A percentile compares a stretch with the other conserved stretches of the same genome.
phyloP scores from a whole-genome alignment of 1,139 yeast genomes.

The Candida frijolesensis region DNA sequence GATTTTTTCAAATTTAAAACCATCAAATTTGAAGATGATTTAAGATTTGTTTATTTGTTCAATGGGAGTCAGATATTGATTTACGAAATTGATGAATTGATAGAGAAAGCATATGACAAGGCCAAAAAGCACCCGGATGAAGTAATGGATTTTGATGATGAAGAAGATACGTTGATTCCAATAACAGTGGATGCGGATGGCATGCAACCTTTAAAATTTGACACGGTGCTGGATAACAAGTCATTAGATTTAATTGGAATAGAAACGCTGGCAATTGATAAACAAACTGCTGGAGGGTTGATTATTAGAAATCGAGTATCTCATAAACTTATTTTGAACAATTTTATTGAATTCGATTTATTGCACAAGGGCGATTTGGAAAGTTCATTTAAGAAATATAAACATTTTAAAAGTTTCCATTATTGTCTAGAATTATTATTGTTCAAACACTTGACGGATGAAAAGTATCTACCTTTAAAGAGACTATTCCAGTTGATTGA shows the following conservation, averaged over 20 bases:
- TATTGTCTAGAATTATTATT: slow-evolving; percentile 45
- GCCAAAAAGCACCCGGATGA: slow-evolving; percentile 18
- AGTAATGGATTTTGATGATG: slow-evolving; percentile 25
- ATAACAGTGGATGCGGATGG: slow-evolving; percentile 30
- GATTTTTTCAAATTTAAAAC: slow-evolving; percentile 35
- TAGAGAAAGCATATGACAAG: slow-evolving; percentile 27
- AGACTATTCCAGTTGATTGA: slow-evolving; percentile 34
- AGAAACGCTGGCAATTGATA: slow-evolving; percentile 28
- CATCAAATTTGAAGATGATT: slow-evolving; percentile 20
- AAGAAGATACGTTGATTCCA: slow-evolving; percentile 23
- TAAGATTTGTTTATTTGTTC: slow-evolving; percentile 29
- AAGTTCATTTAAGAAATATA: slow-evolving; percentile 27
- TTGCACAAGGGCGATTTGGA: slow-evolving; percentile 22
- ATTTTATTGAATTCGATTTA: slow-evolving; percentile 43
- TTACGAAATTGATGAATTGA: slow-evolving; percentile 33
- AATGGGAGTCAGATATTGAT: slow-evolving; percentile 32
- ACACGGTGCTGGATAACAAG: slow-evolving; percentile 12
- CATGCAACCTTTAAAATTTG: slow-evolving; percentile 32
- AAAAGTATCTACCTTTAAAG: slow-evolving; percentile 18
- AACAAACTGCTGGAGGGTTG: slow-evolving; percentile 19
- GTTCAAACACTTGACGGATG: slow-evolving; percentile 34
- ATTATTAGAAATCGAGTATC: slow-evolving; percentile 30
- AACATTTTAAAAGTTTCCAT: slow-evolving; percentile 32
- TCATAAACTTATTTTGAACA: slow-evolving; percentile 38
- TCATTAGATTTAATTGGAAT: slow-evolving; percentile 36